These are phyloP conservation scores for Rubroshorea leprosula DNA, from an alignment of 345 rosid species.

Conservation along the genomic window DNA sequence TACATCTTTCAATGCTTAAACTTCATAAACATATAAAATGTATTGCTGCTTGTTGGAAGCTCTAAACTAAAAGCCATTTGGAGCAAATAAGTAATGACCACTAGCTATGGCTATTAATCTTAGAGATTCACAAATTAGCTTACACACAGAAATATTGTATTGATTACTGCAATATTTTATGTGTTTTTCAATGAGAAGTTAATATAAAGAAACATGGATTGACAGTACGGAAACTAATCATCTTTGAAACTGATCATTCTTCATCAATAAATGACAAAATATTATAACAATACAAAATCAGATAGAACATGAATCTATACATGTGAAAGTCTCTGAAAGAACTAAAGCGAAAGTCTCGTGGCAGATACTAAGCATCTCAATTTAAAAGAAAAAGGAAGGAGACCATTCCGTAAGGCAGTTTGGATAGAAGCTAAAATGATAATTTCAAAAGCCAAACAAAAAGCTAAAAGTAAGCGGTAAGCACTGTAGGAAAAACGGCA, in stretches of 20 bases:
- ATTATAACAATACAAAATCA: conserved; percentile 4
- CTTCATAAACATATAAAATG: background rate
- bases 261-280: conserved; percentile 10
- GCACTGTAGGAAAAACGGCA: conserved; percentile 3
- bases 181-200: conserved; percentile 4
- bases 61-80: background rate
- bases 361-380: conserved; percentile 14
- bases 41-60: background rate
- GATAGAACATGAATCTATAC: background rate
- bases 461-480: background rate
- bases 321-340: too few relatives aligned
- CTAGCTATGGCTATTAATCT: background rate
- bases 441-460: conserved; percentile 6
- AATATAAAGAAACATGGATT: conserved; percentile 2
- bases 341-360: conserved; percentile 10
- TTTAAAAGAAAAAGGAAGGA: background rate
- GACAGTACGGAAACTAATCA: conserved; percentile 3
- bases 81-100: background rate
- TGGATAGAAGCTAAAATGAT: background rate
- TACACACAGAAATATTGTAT: conserved; percentile 1
- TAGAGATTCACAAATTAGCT: background rate
- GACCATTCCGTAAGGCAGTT: conserved; percentile 6
- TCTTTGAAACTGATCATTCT: conserved; percentile 8
- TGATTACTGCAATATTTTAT: conserved; percentile 15
- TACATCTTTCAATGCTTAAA: background rate